These are phyloP conservation scores for Larix kaempferi DNA, from an alignment of 75 land plant genomes.

Conservation along the genomic window DNA sequence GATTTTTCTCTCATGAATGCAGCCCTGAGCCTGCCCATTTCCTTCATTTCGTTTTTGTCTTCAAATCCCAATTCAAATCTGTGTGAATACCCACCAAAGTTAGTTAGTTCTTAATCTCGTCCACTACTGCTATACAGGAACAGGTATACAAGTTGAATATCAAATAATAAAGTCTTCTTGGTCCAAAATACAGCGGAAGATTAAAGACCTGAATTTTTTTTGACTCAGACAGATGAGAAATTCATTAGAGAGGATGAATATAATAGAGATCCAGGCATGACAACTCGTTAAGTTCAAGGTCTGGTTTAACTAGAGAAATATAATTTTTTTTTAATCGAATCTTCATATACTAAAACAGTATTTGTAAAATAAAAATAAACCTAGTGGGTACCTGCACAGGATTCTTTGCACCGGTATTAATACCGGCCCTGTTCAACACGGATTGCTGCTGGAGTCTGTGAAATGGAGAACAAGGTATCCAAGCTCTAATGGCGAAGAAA, in stretches of 20 bases:
- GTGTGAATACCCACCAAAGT: background rate
- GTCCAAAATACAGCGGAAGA: too few relatives aligned
- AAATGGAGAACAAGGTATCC: background rate
- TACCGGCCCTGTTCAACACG: too few relatives aligned
- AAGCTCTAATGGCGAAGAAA: background rate
- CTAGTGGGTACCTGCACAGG: background rate
- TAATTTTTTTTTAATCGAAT: too few relatives aligned
- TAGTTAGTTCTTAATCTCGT: background rate
- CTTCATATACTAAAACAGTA: background rate
- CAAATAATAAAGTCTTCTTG: too few relatives aligned
- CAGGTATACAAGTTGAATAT: background rate
- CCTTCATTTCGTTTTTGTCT: conserved; percentile 5
- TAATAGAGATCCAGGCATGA: too few relatives aligned
- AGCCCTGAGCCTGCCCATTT: conserved; percentile 9
- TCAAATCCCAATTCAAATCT: background rate
- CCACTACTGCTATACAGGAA: background rate
- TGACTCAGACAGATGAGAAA: too few relatives aligned
- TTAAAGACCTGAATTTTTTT: too few relatives aligned
- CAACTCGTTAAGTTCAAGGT: too few relatives aligned
- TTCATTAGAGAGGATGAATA: too few relatives aligned
- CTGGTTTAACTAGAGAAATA: too few relatives aligned
- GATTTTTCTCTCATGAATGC: background rate
- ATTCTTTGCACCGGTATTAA: background rate
- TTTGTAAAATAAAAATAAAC: background rate
- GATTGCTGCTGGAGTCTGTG: background rate